Evolutionary conservation across 164 flowering plant species (phyloP).

Genomic region (Tinospora cordifolia): DNA sequence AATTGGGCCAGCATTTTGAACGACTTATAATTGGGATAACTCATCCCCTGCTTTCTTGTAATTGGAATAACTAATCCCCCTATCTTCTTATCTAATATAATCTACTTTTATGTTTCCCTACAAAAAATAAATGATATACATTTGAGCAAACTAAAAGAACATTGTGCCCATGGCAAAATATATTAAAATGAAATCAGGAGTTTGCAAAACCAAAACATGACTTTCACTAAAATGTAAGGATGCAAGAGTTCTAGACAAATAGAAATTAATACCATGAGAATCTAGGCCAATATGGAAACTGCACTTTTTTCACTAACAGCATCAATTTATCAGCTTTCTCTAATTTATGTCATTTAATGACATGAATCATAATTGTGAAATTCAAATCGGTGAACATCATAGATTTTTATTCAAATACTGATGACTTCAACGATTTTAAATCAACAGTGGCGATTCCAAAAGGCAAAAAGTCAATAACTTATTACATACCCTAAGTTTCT

Average conservation of each 20-base stretch:
- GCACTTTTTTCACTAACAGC: background rate
- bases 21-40: too few relatives aligned
- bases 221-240: background rate
- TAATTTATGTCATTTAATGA: background rate
- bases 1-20: too few relatives aligned
- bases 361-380: background rate
- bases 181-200: background rate
- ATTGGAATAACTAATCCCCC: too few relatives aligned
- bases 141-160: background rate
- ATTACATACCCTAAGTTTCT: constrained; percentile 76
- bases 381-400: background rate
- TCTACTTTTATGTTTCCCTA: too few relatives aligned
- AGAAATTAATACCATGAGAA: too few relatives aligned
- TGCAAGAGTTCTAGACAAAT: background rate
- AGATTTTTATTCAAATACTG: background rate
- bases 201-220: background rate
- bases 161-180: background rate
- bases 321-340: background rate
- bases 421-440: background rate
- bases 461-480: background rate
- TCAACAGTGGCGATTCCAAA: background rate
- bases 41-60: too few relatives aligned
- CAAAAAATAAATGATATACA: too few relatives aligned
- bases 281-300: too few relatives aligned
- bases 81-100: too few relatives aligned